Conservation (phyloP, 495 filamentous ascomycete species). For the Astrothelium subdiscretum region DNA sequence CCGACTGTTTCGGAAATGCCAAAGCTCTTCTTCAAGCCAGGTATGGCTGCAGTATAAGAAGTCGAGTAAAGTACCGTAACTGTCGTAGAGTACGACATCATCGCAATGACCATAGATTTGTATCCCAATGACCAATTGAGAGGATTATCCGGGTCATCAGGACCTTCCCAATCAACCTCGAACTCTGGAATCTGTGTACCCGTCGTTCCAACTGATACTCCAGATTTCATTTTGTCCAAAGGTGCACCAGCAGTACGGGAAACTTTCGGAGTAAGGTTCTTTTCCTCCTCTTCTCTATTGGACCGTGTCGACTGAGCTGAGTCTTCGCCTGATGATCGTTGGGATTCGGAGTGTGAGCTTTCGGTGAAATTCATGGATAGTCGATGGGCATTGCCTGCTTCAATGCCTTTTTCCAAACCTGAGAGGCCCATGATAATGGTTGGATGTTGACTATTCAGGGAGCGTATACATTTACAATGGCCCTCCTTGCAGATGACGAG, state of each 20-base stretch:
- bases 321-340: not conserved
- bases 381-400: not conserved
- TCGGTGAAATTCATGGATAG: not conserved
- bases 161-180: conserved; percentile 62
- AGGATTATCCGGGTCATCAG: conserved; percentile 57
- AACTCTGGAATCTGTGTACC: conserved; percentile 52
- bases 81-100: conserved; percentile 62
- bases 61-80: conserved; percentile 78
- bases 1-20: conserved; percentile 44
- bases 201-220: conserved; percentile 29
- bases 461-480: not conserved
- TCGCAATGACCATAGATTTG: conserved; percentile 47
- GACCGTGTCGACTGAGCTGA: not conserved
- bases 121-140: conserved; percentile 63
- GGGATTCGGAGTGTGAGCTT: not conserved
- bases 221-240: not conserved
- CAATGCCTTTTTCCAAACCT: not conserved
- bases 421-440: not conserved
- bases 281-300: not conserved
- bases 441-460: not conserved
- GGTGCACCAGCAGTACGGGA: not conserved
- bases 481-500: not conserved
- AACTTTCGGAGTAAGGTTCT: not conserved
- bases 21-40: conserved; percentile 58
- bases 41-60: conserved; percentile 60